Evolutionary conservation across 371 early-diverging fungal genomes (phyloP), one percentile per base, ranked within the genome.

Genomic region (Syncephalastrum sp.): DNA sequence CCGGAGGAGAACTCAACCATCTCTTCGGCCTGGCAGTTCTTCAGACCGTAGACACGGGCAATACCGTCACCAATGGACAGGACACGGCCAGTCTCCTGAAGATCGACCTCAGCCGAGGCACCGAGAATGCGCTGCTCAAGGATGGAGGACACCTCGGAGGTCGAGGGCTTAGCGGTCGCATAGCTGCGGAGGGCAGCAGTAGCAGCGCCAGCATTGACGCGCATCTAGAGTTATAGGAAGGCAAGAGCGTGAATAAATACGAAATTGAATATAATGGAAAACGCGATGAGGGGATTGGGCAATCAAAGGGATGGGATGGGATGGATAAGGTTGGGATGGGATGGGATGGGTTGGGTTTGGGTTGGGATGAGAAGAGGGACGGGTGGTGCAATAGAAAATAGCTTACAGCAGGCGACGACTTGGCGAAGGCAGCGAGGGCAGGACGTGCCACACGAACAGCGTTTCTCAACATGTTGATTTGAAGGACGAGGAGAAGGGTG

Each of bases 51-150:
- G 64, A 96, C 94, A 88, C 95, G 93, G 65, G 96, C 95, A 82
- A 96, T 95, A 93, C 96, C 96, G 83, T 96, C 97, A 88, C 97
- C 96, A 69, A 97, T 93, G 72, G 95, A 94, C 75, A 97, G 82
- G 60, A 97, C 97, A 70, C 96, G 91, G 59, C 97, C 97, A 60
- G 95, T 96, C 82, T 96, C 95, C 73, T 93, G 89, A 64, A 96
- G 84, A 70, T 96, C 93, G 68, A 87, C 85, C 64, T 81, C 77
- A 65, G 80, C 69, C 74, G 80, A 72, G 59, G 89, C 81, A 59
- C 94, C 93, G 57, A 89, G 84, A 74, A 96, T 96, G 63, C 95
- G 87, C 72, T 93, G 89, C 81, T 96, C 93, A 50, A 93, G 84
- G 75, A 94, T 91, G 59, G 88, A 89, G 57, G 93, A 87, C 24